phyloP scores from a whole-genome alignment of 2,329 filamentous ascomycete genomes.

The Exophiala aquamarina region DNA sequence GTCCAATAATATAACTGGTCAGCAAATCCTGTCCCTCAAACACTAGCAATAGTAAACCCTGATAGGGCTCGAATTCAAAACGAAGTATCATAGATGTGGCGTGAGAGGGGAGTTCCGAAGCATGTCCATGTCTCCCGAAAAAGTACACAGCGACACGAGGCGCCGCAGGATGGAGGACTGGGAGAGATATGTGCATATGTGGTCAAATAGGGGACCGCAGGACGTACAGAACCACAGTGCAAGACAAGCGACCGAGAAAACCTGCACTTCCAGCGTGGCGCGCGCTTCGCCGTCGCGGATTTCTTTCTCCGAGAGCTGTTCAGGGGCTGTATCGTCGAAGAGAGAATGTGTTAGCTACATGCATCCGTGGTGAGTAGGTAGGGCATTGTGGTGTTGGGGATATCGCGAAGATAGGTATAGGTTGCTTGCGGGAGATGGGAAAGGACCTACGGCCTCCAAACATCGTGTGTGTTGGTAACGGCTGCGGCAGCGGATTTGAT shows the following conservation, averaged over 20 bases:
- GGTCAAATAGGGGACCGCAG: too few species aligned
- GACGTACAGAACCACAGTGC: constrained; percentile 63
- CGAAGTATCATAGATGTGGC: too few species aligned
- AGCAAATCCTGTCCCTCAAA: background rate
- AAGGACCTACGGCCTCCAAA: constrained; percentile 23
- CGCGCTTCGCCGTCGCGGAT: constrained; percentile 54
- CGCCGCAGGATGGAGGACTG: constrained; percentile 7
- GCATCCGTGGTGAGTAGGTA: too few species aligned
- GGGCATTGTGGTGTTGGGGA: too few species aligned
- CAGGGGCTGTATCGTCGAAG: constrained; percentile 24
- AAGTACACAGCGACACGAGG: too few species aligned
- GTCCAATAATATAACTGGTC: constrained; percentile 4
- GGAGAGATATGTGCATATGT: too few species aligned
- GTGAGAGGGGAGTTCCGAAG: too few species aligned
- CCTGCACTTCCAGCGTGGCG: constrained; percentile 55
- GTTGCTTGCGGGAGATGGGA: background rate
- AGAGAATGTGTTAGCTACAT: constrained; percentile 5
- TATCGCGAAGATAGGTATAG: too few species aligned
- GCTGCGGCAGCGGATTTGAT: background rate
- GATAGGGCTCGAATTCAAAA: too few species aligned
- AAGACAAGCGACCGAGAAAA: constrained; percentile 54
- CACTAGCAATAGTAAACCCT: too few species aligned
- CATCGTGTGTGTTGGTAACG: constrained; percentile 10
- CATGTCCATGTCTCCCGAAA: too few species aligned
- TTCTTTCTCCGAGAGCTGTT: constrained; percentile 48